A percentile compares a stretch with the other conserved stretches of the same genome.
phyloP scores from a whole-genome alignment of 164 flowering plant species.

The Sextonia rubra region DNA sequence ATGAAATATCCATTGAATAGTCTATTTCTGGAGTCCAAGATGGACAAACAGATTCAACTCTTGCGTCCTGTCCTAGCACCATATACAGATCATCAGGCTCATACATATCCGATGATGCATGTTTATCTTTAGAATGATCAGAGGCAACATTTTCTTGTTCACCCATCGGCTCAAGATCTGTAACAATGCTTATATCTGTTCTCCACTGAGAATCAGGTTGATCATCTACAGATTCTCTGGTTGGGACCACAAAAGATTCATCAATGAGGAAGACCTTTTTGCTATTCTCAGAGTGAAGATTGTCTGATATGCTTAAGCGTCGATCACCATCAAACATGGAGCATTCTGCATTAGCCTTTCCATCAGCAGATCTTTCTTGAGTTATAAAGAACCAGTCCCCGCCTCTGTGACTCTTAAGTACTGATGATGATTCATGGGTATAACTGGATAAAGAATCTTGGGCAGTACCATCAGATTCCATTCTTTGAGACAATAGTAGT shows the following conservation, averaged over 20 bases:
- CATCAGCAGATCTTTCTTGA: slow-evolving; percentile 29
- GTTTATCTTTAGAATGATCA: slow-evolving; percentile 26
- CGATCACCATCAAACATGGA: slow-evolving; percentile 34
- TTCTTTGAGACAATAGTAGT: slow-evolving; percentile 37
- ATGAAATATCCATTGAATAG: slow-evolving; percentile 31
- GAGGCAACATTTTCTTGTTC: slow-evolving; percentile 25
- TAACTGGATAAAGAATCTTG: slow-evolving; percentile 26
- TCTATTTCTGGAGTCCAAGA: slow-evolving; percentile 79
- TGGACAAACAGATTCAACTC: slow-evolving; percentile 27
- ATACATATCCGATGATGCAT: slow-evolving; percentile 16
- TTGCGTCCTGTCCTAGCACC: slow-evolving; percentile 59
- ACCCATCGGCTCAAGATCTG: slow-evolving; percentile 37
- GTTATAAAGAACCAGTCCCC: slow-evolving; percentile 57
- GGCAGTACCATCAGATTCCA: slow-evolving; percentile 18
- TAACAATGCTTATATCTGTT: slow-evolving; percentile 47
- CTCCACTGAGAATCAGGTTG: slow-evolving; percentile 33
- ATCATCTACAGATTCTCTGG: slow-evolving; percentile 25
- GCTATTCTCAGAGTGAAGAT: slow-evolving; percentile 15
- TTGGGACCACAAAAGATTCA: slow-evolving; percentile 75
- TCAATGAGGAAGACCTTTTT: slow-evolving; percentile 43
- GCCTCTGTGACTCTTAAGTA: slow-evolving; percentile 35
- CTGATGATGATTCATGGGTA: slow-evolving; percentile 25
- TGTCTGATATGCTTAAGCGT: slow-evolving; percentile 13
- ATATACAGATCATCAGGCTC: slow-evolving; percentile 88
- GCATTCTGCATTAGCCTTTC: slow-evolving; percentile 18